Base-by-base conservation (phyloP, 2,329 filamentous ascomycete genomes). In the Chrysoporthe cubensis region DNA sequence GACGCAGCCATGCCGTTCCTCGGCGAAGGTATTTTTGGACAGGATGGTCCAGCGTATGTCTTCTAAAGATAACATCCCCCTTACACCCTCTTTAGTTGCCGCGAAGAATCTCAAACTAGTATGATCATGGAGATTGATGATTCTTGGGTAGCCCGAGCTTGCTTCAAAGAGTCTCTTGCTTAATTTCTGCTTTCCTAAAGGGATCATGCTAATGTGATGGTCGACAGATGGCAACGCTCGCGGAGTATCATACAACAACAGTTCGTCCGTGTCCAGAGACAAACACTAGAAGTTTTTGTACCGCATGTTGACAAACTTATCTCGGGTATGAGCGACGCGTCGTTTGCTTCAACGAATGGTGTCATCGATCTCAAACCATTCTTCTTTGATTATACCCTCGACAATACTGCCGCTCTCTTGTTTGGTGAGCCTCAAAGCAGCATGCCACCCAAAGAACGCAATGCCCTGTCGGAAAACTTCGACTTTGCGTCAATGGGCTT, bases 21-120 rank as follows among this genome's bases (percentile, higher is more conserved):
- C 18, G 77, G 77, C 2, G 71, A 77, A 58, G 77, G 77, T 1
- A 78, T 79, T 42, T 80, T 79, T 67, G 74, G 74, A 2, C 72
- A 76, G 62, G 77, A 79, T 44, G 78, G 77, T 3, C 34, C 60
- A 1, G 64, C 75, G 14, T 57, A 57, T 11, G 54, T 21, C 5
- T n/a, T 40, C n/a, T 37, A 32, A 11, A 11, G 14, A 56, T 56
- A 8, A 18, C 2, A 18, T 46, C 14, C 32, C 50, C 21, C 21
- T 26, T 8, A n/a, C n/a, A 7, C 5, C 16, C 18, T 48, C 7
- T 16, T n/a, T n/a, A 48, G n/a, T 26, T 26, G 44, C 44, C 18
- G 18, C 16, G 44, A 48, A n/a, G 44, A 2, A n/a, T n/a, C 16
- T 48, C 44, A 8, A 16, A 5, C 37, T 40, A 40, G 37, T 6